Percentiles rank a stretch among this genome's conserved stretches.
phyloP scores from a whole-genome alignment of 768 basidiomycete genomes.

The Naganishia onofrii region DNA sequence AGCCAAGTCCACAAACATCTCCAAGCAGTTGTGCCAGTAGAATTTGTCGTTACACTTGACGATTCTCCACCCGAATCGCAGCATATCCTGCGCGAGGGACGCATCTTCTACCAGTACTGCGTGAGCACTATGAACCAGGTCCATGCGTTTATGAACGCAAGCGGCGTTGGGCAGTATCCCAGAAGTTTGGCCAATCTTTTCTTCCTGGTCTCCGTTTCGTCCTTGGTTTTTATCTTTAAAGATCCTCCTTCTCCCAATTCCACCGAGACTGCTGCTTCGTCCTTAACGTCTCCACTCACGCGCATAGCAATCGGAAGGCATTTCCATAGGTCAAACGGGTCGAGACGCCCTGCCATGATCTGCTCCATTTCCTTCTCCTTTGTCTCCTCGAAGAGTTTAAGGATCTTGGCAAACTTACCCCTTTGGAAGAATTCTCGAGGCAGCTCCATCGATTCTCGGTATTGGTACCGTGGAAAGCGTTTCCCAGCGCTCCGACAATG shows the following conservation, averaged over 20 bases:
- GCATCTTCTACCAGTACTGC: slow-evolving; percentile 2
- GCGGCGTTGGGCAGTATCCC: not conserved
- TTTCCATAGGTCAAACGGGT: slow-evolving; percentile 4
- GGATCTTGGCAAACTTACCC: slow-evolving; percentile 4
- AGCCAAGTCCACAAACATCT: not conserved
- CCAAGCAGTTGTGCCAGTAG: not conserved
- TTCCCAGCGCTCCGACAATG: no score
- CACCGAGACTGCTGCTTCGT: not conserved
- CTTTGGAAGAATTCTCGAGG: no score
- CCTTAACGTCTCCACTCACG: not conserved
- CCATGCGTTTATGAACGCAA: not conserved
- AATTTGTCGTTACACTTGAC: slow-evolving; percentile 1
- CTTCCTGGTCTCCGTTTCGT: not conserved
- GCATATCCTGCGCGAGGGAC: not conserved
- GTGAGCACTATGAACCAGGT: not conserved
- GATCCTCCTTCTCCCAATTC: slow-evolving; percentile 1
- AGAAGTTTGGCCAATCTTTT: not conserved
- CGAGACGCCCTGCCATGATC: slow-evolving; percentile 6
- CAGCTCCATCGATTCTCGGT: no score
- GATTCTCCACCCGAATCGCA: not conserved
- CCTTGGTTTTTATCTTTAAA: not conserved
- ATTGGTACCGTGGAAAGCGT: no score
- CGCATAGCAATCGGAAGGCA: not conserved
- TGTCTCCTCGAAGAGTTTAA: slow-evolving; percentile 2
- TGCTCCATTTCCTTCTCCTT: slow-evolving; percentile 3